phyloP scores from a whole-genome alignment of 257 asterid genomes.

The Salvia hispanica region DNA sequence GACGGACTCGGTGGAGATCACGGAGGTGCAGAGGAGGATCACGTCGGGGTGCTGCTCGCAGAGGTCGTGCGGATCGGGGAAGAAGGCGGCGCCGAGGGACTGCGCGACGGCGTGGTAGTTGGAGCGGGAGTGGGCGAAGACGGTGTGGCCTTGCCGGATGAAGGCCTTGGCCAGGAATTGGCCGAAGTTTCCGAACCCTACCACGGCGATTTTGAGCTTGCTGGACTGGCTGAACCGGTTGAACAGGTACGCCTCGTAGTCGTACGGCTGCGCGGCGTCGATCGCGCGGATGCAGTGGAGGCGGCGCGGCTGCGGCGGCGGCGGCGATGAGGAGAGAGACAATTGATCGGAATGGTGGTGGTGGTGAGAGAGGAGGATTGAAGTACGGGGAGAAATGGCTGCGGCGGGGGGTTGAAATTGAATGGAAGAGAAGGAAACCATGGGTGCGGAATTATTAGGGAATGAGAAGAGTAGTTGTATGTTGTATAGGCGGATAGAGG shows the following conservation, averaged over 20 bases:
- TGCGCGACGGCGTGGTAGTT: constrained; percentile 54
- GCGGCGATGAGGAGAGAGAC: constrained; percentile 17
- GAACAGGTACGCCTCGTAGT: constrained; percentile 56
- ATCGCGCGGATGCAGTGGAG: constrained; percentile 52
- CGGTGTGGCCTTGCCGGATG: constrained; percentile 67
- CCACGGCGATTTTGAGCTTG: constrained; percentile 66
- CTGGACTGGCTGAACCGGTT: constrained; percentile 48
- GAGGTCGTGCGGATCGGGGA: constrained; percentile 70
- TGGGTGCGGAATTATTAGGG: constrained; percentile 25
- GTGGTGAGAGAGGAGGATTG: constrained; percentile 25
- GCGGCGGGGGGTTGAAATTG: constrained; percentile 36
- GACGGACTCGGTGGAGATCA: constrained; percentile 60
- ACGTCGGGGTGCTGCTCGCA: constrained; percentile 91
- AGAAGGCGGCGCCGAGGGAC: constrained; percentile 65
- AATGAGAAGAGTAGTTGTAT: neutral
- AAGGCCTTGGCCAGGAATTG: constrained; percentile 80
- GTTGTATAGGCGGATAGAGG: constrained; percentile 21
- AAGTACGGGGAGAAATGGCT: constrained; percentile 20
- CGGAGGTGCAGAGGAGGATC: constrained; percentile 67
- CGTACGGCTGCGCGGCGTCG: constrained; percentile 76
- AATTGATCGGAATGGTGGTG: constrained; percentile 32
- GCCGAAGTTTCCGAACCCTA: constrained; percentile 86
- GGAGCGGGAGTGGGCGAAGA: constrained; percentile 62
- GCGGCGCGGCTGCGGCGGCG: constrained; percentile 25
- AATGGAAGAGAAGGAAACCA: constrained; percentile 48